phyloP scores from a whole-genome alignment of 352 stramenopile genomes.

The Phytophthora sansomeana region DNA sequence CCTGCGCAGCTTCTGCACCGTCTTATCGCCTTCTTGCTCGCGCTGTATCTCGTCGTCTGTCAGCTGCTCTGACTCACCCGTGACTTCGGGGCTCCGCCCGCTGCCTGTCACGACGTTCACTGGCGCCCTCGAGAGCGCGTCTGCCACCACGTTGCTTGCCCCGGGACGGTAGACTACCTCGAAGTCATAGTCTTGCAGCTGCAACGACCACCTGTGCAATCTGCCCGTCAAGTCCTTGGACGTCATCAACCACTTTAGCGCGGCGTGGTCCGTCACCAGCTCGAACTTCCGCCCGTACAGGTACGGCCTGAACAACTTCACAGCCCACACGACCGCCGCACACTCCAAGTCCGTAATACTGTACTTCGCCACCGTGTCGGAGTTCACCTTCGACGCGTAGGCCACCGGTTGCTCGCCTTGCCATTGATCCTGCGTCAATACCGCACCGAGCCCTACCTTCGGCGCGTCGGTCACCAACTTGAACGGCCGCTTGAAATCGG shows the following conservation, averaged over 20 bases:
- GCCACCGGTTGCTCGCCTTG: conserved; percentile 11
- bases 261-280: neutral
- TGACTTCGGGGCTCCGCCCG: too few relatives aligned
- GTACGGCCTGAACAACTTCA: too few relatives aligned
- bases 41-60: too few relatives aligned
- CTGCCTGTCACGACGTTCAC: too few relatives aligned
- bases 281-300: too few relatives aligned
- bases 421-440: conserved; percentile 30
- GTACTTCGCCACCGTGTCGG: neutral
- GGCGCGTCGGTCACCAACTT: conserved; percentile 36
- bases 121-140: conserved; percentile 30
- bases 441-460: conserved; percentile 14
- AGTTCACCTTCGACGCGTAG: conserved; percentile 32
- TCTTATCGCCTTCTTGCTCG: too few relatives aligned
- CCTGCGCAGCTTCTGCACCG: too few relatives aligned
- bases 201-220: conserved; percentile 3
- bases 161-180: conserved; percentile 10
- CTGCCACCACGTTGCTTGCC: conserved; percentile 20
- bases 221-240: neutral
- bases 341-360: too few relatives aligned
- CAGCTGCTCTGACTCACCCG: too few relatives aligned
- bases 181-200: conserved; percentile 15
- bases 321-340: too few relatives aligned
- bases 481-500: conserved; percentile 38
- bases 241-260: neutral